Percentiles rank a stretch among this genome's conserved stretches.
Evolutionary conservation across 163 green algal genomes (phyloP).

Genomic region (Chlamydomonas reinhardtii): DNA sequence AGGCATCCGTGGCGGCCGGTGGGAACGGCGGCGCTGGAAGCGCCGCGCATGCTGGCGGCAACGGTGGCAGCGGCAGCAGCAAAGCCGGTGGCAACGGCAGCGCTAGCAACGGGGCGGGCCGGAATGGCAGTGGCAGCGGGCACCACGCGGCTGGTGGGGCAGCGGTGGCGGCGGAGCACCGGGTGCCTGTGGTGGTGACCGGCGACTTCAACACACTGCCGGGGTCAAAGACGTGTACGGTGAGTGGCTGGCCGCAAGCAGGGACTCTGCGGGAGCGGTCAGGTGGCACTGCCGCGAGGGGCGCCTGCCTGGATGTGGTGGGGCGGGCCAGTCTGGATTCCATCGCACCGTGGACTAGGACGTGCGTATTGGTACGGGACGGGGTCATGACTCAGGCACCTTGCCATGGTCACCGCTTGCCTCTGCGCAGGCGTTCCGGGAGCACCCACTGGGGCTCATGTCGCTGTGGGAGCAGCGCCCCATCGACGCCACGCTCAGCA

Average conservation of each 20-base stretch:
- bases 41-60: neutral
- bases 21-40: too few species aligned
- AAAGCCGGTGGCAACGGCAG: slow-evolving; percentile 5
- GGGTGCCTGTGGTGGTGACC: slow-evolving; percentile 67
- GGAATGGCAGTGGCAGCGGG: slow-evolving; percentile 28
- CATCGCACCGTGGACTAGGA: too few species aligned
- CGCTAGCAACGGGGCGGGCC: neutral
- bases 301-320: too few species aligned
- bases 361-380: too few species aligned
- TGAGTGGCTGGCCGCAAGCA: slow-evolving; percentile 31
- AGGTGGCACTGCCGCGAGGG: too few species aligned
- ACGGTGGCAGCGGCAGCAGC: slow-evolving; percentile 39
- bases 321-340: too few species aligned
- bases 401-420: too few species aligned
- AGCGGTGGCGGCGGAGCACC: neutral
- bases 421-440: slow-evolving; percentile 41
- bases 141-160: neutral
- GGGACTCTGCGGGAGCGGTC: too few species aligned
- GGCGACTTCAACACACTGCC: slow-evolving; percentile 82
- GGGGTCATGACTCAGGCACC: too few species aligned
- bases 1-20: neutral
- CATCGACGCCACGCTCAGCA: slow-evolving; percentile 19
- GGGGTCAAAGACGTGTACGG: slow-evolving; percentile 59
- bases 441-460: slow-evolving; percentile 50
- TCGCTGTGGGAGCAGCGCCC: slow-evolving; percentile 38